Base-by-base conservation (phyloP, 768 basidiomycete genomes). In the Mrakia blollopis region DNA sequence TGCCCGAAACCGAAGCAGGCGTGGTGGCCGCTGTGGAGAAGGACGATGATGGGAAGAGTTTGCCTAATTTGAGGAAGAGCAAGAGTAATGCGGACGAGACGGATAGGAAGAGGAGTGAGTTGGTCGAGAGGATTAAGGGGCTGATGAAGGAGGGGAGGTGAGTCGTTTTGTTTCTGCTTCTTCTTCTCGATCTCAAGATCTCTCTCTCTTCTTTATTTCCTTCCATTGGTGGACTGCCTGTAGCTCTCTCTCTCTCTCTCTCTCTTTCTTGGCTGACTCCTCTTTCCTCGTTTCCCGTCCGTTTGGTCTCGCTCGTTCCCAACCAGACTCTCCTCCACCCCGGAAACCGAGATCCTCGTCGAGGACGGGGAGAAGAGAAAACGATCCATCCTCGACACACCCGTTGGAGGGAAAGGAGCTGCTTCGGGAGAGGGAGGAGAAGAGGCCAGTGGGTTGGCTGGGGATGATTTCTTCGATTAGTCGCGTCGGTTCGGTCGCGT, bases 381-480 rank as follows among this genome's bases (percentile, higher is more conserved):
- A 37, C 4, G 74, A 21, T 57, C 30, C 21, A 41, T 57, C 5
- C 50, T 75, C 30, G 74, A 75, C 32, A 32, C 41, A 23, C 25
- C 35, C 13, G 71, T n/a, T 54, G 65, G 52, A 32, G 67, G 39
- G 2, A 57, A 28, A 14, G 44, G 70, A 47, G 37, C 25, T 16
- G 62, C 41, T 16, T 25, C 23, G 73, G 54, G 54, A 30, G 71
- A 77, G 62, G 75, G 30, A 37, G 72, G 28, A 21, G 47, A 32
- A n/a, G 47, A 44, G 71, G 76, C 39, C 6, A 50, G 39, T 65
- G 76, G 72, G 13, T 11, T 77, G 30, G 76, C 44, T 32, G 76
- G 52, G 25, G 76, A 77, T 32, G 76, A 77, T 54, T 77, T 77
- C 72, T 77, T 77, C 69, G 75, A 76, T 72, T 47, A 72, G 47